Percentiles rank a stretch among this genome's conserved stretches.
These are phyloP conservation scores for Pichia californica DNA, from an alignment of 805 yeast species.

Conservation along the genomic window DNA sequence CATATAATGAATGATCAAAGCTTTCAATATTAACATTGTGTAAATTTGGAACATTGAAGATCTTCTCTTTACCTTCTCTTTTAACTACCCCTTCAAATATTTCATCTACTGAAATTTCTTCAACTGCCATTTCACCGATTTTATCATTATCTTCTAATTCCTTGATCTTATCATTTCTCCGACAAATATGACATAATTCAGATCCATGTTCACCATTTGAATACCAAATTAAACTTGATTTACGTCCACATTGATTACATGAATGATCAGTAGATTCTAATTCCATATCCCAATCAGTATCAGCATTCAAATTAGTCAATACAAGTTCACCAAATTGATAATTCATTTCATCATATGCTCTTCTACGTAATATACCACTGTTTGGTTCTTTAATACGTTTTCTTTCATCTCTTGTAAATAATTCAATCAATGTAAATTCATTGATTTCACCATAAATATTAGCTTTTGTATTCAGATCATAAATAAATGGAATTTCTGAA, in stretches of 20 bases:
- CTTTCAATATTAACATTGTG: background rate
- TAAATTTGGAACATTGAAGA: slow-evolving; percentile 3
- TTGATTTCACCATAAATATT: slow-evolving; percentile 20
- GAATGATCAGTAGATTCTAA: background rate
- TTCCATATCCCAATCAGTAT: background rate
- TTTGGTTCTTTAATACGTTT: slow-evolving; percentile 1
- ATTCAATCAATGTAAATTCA: slow-evolving; percentile 34
- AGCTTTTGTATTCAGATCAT: slow-evolving; percentile 28
- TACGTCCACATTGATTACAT: slow-evolving; percentile 3
- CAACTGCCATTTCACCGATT: too few relatives aligned
- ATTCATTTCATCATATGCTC: slow-evolving; percentile 7
- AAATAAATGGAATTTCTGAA: slow-evolving; percentile 18
- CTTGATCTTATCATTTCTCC: background rate
- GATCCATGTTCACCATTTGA: background rate
- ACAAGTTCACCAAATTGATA: slow-evolving; percentile 3
- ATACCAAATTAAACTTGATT: slow-evolving; percentile 7
- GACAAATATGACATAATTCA: slow-evolving; percentile 7
- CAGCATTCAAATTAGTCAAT: background rate
- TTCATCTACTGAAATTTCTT: too few relatives aligned
- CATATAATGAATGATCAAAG: slow-evolving; percentile 1
- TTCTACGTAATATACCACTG: slow-evolving; percentile 12
- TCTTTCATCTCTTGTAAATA: slow-evolving; percentile 34
- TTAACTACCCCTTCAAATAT: too few relatives aligned
- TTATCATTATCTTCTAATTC: background rate
- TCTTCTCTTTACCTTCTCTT: too few relatives aligned